Evolutionary conservation across 1,139 yeast genomes (phyloP).

Genomic region (Candida smagusa): DNA sequence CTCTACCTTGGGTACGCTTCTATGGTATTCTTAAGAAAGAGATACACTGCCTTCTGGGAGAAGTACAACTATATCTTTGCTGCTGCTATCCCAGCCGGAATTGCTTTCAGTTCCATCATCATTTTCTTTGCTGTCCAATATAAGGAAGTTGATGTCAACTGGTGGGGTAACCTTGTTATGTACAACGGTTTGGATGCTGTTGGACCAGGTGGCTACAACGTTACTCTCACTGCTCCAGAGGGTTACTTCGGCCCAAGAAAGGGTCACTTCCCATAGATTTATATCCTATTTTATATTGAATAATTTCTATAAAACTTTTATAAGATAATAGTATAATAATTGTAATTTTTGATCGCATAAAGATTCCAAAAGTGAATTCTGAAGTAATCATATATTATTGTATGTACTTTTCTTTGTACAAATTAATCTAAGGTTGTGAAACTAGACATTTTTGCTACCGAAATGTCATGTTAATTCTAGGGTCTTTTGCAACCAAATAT

Average conservation of each 20-base stretch:
- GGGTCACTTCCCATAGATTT: conserved; percentile 9
- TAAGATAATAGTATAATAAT: too few relatives aligned
- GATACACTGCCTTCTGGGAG: conserved; percentile 16
- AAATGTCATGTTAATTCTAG: too few relatives aligned
- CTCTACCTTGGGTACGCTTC: conserved; percentile 12
- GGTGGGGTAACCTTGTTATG: conserved; percentile 18
- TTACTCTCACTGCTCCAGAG: conserved; percentile 12
- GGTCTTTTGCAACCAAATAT: too few relatives aligned
- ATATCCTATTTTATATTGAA: too few relatives aligned
- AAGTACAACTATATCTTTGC: conserved; percentile 18
- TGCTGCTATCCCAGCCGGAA: conserved; percentile 16
- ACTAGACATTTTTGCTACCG: too few relatives aligned
- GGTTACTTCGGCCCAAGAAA: conserved; percentile 16
- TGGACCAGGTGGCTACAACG: conserved; percentile 8
- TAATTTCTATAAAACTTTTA: too few relatives aligned
- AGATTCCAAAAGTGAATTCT: too few relatives aligned
- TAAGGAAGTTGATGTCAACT: conserved; percentile 11
- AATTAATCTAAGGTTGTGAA: too few relatives aligned
- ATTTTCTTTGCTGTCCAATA: conserved; percentile 19
- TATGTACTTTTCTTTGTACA: too few relatives aligned
- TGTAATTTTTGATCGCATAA: too few relatives aligned
- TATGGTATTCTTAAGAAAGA: conserved; percentile 15
- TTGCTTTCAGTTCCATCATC: conserved; percentile 15
- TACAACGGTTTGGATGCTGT: conserved; percentile 13
- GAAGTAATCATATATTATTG: too few relatives aligned